phyloP scores from a whole-genome alignment of 1,284 basidiomycete species.

The Acaromyces ingoldii region DNA sequence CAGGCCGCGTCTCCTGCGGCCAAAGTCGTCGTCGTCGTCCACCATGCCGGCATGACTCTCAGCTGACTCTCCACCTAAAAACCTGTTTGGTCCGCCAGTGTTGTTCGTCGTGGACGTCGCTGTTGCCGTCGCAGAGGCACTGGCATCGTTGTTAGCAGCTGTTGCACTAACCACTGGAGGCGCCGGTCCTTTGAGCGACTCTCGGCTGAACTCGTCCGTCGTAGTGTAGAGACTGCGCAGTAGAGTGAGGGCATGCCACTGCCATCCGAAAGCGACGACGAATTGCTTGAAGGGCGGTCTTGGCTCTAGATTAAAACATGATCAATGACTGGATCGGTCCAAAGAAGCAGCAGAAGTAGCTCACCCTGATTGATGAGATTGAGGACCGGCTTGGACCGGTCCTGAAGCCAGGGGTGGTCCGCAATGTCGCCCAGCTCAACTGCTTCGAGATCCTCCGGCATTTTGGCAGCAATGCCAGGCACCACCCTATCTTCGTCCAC shows the following conservation, averaged over 20 bases:
- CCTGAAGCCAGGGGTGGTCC: slow-evolving; percentile 22
- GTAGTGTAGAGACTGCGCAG: slow-evolving; percentile 17
- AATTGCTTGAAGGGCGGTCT: slow-evolving; percentile 6
- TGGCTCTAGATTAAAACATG: too few species aligned
- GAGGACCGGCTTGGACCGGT: slow-evolving; percentile 7
- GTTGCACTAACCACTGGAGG: not conserved
- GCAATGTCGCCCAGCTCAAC: slow-evolving; percentile 14
- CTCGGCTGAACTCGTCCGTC: slow-evolving; percentile 17
- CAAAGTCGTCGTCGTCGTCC: not conserved
- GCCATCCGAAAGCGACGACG: slow-evolving; percentile 13
- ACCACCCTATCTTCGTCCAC: slow-evolving; percentile 15
- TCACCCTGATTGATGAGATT: not conserved
- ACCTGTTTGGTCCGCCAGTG: not conserved
- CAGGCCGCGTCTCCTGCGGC: not conserved
- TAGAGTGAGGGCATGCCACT: slow-evolving; percentile 8
- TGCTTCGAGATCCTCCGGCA: slow-evolving; percentile 11
- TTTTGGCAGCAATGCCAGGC: slow-evolving; percentile 19
- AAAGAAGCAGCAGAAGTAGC: not conserved
- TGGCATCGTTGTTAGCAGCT: not conserved
- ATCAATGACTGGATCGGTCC: not conserved
- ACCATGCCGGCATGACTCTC: not conserved
- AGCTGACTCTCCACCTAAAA: not conserved
- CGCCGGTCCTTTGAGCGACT: not conserved
- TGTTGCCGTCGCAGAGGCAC: not conserved
- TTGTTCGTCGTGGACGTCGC: not conserved